A percentile compares a stretch with the other conserved stretches of the same genome.
Conservation (phyloP, 2,329 filamentous ascomycete genomes). For the Penicillium sp. region DNA sequence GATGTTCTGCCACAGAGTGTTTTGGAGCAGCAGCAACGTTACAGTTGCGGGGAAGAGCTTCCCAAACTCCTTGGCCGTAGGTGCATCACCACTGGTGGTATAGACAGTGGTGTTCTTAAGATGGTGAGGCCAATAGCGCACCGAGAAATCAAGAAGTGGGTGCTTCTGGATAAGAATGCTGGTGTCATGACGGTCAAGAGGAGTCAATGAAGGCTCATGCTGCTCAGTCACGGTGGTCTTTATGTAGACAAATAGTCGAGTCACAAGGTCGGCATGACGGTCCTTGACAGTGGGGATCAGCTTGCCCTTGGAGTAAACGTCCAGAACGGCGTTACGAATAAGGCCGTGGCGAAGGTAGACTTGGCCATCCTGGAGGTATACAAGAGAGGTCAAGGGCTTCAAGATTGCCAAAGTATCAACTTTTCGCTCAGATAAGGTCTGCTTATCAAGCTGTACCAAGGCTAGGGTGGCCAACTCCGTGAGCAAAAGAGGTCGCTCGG, state of each 20-base stretch:
- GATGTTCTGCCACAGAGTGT: constrained; percentile 49
- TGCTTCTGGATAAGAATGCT: constrained; percentile 36
- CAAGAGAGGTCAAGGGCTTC: constrained; percentile 33
- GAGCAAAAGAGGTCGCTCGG: constrained; percentile 37
- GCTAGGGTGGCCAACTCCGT: constrained; percentile 35
- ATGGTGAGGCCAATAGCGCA: constrained; percentile 52
- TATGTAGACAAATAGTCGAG: constrained; percentile 37
- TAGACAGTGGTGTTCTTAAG: constrained; percentile 46
- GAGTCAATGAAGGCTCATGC: constrained; percentile 33
- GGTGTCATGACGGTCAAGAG: constrained; percentile 30
- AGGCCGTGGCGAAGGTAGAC: constrained; percentile 40
- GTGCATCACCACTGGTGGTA: constrained; percentile 39
- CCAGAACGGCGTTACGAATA: constrained; percentile 34
- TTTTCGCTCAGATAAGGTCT: constrained; percentile 26
- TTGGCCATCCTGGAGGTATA: constrained; percentile 38
- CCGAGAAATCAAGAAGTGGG: constrained; percentile 48
- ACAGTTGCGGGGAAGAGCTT: constrained; percentile 50
- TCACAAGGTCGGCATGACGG: constrained; percentile 35
- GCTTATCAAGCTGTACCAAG: constrained; percentile 34
- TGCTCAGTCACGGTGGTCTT: constrained; percentile 32
- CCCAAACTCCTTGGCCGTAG: constrained; percentile 49
- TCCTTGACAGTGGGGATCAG: constrained; percentile 34
- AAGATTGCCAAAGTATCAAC: constrained; percentile 31
- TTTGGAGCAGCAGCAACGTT: constrained; percentile 50
- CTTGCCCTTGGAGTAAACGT: constrained; percentile 35